Evolutionary conservation across 2,329 filamentous ascomycete species (phyloP).

Genomic region (Ophiostoma ips): DNA sequence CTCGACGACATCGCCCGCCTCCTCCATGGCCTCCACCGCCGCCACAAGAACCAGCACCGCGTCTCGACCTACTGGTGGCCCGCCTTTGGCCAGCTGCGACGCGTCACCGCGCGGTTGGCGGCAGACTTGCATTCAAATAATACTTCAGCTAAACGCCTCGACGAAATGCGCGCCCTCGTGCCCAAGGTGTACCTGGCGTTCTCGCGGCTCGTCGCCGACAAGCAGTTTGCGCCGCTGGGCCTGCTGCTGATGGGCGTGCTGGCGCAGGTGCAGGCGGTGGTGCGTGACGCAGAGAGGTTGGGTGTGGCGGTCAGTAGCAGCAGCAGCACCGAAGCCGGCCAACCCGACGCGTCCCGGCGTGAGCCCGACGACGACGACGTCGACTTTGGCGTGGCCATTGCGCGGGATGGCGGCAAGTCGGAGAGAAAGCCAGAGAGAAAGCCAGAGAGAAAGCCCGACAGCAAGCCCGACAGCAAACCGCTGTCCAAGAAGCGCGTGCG

Average conservation of each 20-base stretch:
- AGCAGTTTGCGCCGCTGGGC: constrained; percentile 58
- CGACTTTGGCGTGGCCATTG: constrained; percentile 12
- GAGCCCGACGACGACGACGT: no score
- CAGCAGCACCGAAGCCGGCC: not conserved
- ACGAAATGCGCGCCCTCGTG: constrained; percentile 28
- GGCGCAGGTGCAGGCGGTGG: constrained; percentile 28
- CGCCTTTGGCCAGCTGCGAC: constrained; percentile 57
- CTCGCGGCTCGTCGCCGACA: constrained; percentile 55
- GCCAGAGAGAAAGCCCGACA: no score
- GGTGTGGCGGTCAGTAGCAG: not conserved
- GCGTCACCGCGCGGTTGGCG: constrained; percentile 44
- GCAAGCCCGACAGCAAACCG: not conserved
- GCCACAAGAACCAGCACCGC: constrained; percentile 86
- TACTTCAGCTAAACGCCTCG: constrained; percentile 16
- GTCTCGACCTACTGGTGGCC: constrained; percentile 61
- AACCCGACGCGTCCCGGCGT: no score
- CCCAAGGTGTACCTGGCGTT: constrained; percentile 41
- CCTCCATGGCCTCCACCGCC: constrained; percentile 61
- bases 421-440: not conserved
- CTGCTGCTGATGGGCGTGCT: constrained; percentile 52
- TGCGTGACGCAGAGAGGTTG: no score
- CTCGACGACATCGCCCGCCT: constrained; percentile 34
- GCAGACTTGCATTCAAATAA: constrained; percentile 21
- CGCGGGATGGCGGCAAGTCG: constrained; percentile 2
- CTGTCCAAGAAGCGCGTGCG: constrained; percentile 11